These are phyloP conservation scores for Tricholoma sp. DNA, from an alignment of 768 basidiomycete species.

Conservation along the genomic window DNA sequence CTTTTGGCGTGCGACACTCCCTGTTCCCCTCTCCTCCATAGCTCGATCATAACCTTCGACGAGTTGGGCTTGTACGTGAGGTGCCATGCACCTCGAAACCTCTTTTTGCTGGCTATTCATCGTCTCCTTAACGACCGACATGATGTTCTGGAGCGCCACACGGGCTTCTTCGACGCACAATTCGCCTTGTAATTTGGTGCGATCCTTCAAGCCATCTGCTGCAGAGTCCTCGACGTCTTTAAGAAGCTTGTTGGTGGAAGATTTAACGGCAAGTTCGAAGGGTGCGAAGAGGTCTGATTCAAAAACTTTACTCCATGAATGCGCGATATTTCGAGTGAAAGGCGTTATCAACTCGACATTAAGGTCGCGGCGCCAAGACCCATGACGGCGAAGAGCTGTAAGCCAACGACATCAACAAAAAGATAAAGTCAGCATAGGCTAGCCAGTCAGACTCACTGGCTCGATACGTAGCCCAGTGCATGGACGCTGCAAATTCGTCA, in stretches of 20 bases:
- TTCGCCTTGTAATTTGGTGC: conserved; percentile 45
- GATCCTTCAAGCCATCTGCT: conserved; percentile 47
- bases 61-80: conserved; percentile 49
- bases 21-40: conserved; percentile 48
- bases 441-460: conserved; percentile 37
- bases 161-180: conserved; percentile 47
- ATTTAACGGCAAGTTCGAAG: conserved; percentile 35
- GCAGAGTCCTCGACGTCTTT: conserved; percentile 48
- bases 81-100: conserved; percentile 50
- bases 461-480: conserved; percentile 60
- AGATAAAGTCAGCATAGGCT: not conserved
- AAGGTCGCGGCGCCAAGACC: conserved; percentile 52
- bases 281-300: conserved; percentile 50
- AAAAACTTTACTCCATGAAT: conserved; percentile 55
- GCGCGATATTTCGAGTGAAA: conserved; percentile 54
- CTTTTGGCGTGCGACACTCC: conserved; percentile 59
- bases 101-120: conserved; percentile 55
- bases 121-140: conserved; percentile 44
- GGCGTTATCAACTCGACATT: conserved; percentile 54
- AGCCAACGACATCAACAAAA: not conserved
- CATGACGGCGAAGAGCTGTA: conserved; percentile 47
- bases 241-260: conserved; percentile 38
- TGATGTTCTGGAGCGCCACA: conserved; percentile 41
- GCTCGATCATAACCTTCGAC: conserved; percentile 48
- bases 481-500: conserved; percentile 45